Base-by-base conservation (phyloP, 2,329 filamentous ascomycete genomes). In the Fusarium burgessii region DNA sequence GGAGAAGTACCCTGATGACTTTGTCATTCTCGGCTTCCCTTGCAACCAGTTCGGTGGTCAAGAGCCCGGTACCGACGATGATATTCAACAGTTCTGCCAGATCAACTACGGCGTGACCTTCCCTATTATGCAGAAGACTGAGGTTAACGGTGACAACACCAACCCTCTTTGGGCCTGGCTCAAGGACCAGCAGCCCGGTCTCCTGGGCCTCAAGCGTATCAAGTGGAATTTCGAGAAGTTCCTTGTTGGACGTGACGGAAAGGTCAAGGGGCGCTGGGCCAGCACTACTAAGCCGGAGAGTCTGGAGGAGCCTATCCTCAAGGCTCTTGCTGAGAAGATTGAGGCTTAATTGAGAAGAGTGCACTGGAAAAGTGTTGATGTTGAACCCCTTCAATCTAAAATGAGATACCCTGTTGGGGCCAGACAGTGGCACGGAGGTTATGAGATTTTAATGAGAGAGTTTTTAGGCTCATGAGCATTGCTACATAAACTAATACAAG, bases 191-290 rank as follows among this genome's bases (percentile, higher is more conserved):
- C 92, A 94, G 86, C 88, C 95, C 2, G 95, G 96, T 25, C 78
- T 98, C 60, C 84, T 98, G 84, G 96, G 96, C 23, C 81, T 98
- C 78, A 95, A 97, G 91, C 84, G 91, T 69, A 87, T 99, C 77
- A 98, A 98, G 92, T 99, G 96, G 96, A 99, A 99, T 85, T 99
- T 98, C 85, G 96, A 99, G 83, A 99, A 99, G 89, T 99, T 98
- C 84, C 84, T 99, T 71, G 86, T 99, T 72, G 92, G 91, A 66
- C 88, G 89, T 68, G 94, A 98, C 81, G 96, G 96, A 29, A 88
- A 92, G 83, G 94, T 98, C 75, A 92, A 93, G 83, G 88, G 88
- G 32, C 86, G 96, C 72, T 99, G 94, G 94, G 93, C 93, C 36
- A 95, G 93, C 81, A 92, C 90, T 20, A 94, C 92, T 66, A 96